Evolutionary conservation across 371 early-diverging fungal genomes (phyloP).

Genomic region (Mortierella sp.): DNA sequence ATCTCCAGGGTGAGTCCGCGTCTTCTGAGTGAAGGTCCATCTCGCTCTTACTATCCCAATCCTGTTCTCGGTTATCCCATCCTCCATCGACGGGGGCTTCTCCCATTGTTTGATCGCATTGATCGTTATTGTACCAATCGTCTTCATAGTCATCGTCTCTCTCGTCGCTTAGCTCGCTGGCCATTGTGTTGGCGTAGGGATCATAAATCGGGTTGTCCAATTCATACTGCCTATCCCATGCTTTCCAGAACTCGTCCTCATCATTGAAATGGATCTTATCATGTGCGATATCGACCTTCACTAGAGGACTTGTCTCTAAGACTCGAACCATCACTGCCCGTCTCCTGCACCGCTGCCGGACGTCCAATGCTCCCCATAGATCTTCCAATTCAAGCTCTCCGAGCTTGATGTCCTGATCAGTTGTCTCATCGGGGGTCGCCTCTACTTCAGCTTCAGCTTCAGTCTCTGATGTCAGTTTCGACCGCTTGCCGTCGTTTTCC

Average conservation of each 20-base stretch:
- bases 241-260: conserved; percentile 26
- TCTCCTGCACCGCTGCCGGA: conserved; percentile 30
- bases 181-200: too few relatives aligned
- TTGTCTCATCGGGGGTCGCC: neutral
- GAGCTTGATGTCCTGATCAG: conserved; percentile 1
- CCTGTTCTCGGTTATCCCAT: too few relatives aligned
- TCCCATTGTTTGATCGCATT: too few relatives aligned
- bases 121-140: too few relatives aligned
- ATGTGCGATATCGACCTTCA: conserved; percentile 12
- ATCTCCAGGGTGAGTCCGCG: too few relatives aligned
- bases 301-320: conserved; percentile 22
- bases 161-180: too few relatives aligned
- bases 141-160: too few relatives aligned
- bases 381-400: conserved; percentile 14
- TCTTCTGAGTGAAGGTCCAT: too few relatives aligned
- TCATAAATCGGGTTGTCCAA: too few relatives aligned
- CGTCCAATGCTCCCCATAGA: conserved; percentile 15
- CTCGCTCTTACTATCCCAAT: too few relatives aligned
- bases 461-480: neutral
- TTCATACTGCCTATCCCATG: conserved; percentile 14
- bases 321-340: conserved; percentile 10
- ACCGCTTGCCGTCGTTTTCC: neutral
- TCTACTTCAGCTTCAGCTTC: neutral
- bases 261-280: conserved; percentile 21
- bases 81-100: too few relatives aligned